Evolutionary conservation across 2,329 filamentous ascomycete species (phyloP).

Genomic region (Polychaeton citri): DNA sequence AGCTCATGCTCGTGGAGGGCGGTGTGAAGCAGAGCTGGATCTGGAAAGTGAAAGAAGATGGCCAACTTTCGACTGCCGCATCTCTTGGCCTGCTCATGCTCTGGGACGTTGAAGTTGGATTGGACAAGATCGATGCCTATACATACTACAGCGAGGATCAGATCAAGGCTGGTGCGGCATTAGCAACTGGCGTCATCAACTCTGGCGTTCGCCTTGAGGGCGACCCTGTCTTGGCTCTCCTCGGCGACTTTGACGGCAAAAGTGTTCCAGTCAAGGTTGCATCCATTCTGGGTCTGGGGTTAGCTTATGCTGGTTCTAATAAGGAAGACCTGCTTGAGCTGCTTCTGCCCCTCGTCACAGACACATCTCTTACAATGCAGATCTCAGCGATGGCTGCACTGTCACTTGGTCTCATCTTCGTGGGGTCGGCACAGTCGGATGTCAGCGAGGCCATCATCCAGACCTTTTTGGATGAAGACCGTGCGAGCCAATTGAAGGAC

Average conservation of each 20-base stretch:
- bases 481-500: slow-evolving; percentile 80
- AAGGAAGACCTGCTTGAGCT: slow-evolving; percentile 77
- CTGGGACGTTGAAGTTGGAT: slow-evolving; percentile 84
- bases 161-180: slow-evolving; percentile 80
- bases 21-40: slow-evolving; percentile 82
- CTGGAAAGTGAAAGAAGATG: slow-evolving; percentile 98
- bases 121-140: slow-evolving; percentile 91
- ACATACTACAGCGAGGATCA: slow-evolving; percentile 71
- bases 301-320: slow-evolving; percentile 89
- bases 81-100: slow-evolving; percentile 83
- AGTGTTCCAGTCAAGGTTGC: slow-evolving; percentile 66
- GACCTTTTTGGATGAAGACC: slow-evolving; percentile 85
- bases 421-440: slow-evolving; percentile 82
- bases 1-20: slow-evolving; percentile 88
- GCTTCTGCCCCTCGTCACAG: slow-evolving; percentile 74
- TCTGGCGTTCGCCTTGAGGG: slow-evolving; percentile 80
- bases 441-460: slow-evolving; percentile 86
- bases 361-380: slow-evolving; percentile 81
- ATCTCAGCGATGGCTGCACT: slow-evolving; percentile 92
- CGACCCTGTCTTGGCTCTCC: slow-evolving; percentile 76
- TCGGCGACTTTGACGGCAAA: slow-evolving; percentile 70
- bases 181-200: slow-evolving; percentile 92
- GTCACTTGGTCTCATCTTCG: slow-evolving; percentile 78
- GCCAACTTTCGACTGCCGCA: slow-evolving; percentile 91
- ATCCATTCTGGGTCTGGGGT: slow-evolving; percentile 88